Percentiles rank a stretch among this genome's conserved stretches.
These are phyloP conservation scores for Myxozyma melibiosi DNA, from an alignment of 805 yeast species.

Conservation along the genomic window DNA sequence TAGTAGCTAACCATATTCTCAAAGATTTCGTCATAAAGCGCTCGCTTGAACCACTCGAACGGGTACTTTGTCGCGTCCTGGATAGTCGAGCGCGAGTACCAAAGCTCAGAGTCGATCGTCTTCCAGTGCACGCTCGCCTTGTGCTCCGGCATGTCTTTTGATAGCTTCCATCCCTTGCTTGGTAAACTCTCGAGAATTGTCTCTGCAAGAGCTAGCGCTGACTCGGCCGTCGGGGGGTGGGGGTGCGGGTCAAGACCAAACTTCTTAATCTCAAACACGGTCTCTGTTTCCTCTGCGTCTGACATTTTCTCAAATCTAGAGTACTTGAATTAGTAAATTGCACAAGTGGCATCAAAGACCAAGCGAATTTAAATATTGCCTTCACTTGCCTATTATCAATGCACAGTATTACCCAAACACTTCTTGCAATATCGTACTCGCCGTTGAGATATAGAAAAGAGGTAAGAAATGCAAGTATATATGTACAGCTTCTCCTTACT, in stretches of 20 bases:
- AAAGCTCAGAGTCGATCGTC: constrained; percentile 19
- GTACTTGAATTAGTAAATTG: background rate
- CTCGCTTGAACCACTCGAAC: constrained; percentile 24
- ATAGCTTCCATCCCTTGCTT: constrained; percentile 8
- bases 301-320: background rate
- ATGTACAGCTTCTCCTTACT: too few species aligned
- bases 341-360: background rate
- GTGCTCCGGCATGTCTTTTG: constrained; percentile 6
- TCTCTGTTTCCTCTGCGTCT: background rate
- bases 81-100: constrained; percentile 21
- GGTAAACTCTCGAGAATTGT: constrained; percentile 14
- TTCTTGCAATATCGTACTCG: too few species aligned
- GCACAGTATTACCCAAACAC: too few species aligned
- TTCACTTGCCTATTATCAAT: too few species aligned
- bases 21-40: constrained; percentile 16
- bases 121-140: constrained; percentile 16
- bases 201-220: constrained; percentile 12
- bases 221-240: constrained; percentile 16
- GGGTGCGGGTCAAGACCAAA: constrained; percentile 20
- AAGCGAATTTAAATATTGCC: background rate
- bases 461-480: too few species aligned
- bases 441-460: too few species aligned
- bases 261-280: constrained; percentile 7
- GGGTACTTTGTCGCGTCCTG: constrained; percentile 15
- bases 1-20: constrained; percentile 23